phyloP scores from a whole-genome alignment of 495 filamentous ascomycete genomes.

The Hypomontagnella submonticulosa region DNA sequence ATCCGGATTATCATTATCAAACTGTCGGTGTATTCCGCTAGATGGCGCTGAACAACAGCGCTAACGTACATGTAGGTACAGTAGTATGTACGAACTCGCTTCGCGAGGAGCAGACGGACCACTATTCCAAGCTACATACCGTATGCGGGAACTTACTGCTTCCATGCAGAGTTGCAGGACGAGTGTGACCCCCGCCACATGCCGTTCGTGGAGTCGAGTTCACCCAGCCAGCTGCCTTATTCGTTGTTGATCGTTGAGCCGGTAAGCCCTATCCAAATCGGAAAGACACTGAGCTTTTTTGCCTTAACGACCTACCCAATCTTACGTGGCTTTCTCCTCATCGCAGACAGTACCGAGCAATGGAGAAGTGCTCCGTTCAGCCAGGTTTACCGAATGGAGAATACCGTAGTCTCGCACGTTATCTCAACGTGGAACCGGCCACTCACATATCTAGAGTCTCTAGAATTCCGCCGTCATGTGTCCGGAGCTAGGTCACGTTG shows the following conservation, averaged over 20 bases:
- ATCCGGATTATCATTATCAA: constrained; percentile 39
- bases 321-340: constrained; percentile 36
- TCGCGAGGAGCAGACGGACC: constrained; percentile 39
- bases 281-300: constrained; percentile 19
- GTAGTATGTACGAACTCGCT: constrained; percentile 34
- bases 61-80: constrained; percentile 28
- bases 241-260: constrained; percentile 31
- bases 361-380: constrained; percentile 12
- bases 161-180: constrained; percentile 37
- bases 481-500: constrained; percentile 34
- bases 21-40: constrained; percentile 42
- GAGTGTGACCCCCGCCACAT: constrained; percentile 45
- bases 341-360: constrained; percentile 28
- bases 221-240: constrained; percentile 40
- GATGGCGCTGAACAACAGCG: constrained; percentile 6
- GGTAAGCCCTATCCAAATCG: constrained; percentile 26
- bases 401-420: constrained; percentile 23
- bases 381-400: constrained; percentile 33
- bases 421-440: constrained; percentile 33
- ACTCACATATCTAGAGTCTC: constrained; percentile 33
- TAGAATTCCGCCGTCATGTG: constrained; percentile 43
- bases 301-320: constrained; percentile 34
- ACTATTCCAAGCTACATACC: constrained; percentile 39
- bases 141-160: constrained; percentile 43
- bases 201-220: constrained; percentile 38